Percentiles rank a stretch among this genome's conserved stretches.
Evolutionary conservation across 331 rosid species (phyloP).

Genomic region (Cydonia oblonga): DNA sequence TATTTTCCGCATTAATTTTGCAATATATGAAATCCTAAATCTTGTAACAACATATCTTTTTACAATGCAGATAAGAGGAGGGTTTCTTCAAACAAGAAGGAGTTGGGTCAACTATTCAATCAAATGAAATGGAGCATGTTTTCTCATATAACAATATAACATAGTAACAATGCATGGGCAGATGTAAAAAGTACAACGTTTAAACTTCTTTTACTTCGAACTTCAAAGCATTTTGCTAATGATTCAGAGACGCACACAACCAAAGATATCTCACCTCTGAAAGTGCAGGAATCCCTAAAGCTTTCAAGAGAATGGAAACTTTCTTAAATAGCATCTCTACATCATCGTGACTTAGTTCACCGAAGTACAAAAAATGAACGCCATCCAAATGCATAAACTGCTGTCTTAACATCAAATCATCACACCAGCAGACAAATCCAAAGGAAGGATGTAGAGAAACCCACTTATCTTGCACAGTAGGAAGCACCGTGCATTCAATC

Average conservation of each 20-base stretch:
- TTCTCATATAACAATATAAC: not conserved
- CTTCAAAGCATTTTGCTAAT: not conserved
- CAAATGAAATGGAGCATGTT: too few relatives aligned
- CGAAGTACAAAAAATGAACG: slow-evolving; percentile 54
- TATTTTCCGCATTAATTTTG: not conserved
- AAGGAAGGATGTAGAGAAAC: slow-evolving; percentile 77
- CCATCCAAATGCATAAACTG: slow-evolving; percentile 62
- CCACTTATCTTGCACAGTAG: slow-evolving; percentile 86
- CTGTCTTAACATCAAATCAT: slow-evolving; percentile 48
- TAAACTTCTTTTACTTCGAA: not conserved
- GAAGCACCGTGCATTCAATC: slow-evolving; percentile 60
- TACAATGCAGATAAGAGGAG: not conserved
- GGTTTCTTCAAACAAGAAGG: too few relatives aligned
- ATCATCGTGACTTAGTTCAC: slow-evolving; percentile 38
- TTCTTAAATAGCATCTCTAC: slow-evolving; percentile 32
- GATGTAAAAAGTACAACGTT: not conserved
- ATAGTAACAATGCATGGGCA: not conserved
- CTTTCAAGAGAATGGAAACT: slow-evolving; percentile 50
- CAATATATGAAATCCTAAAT: not conserved
- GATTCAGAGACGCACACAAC: not conserved
- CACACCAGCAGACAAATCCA: slow-evolving; percentile 84
- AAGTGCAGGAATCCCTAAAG: slow-evolving; percentile 71
- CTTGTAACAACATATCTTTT: not conserved
- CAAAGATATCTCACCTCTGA: slow-evolving; percentile 56
- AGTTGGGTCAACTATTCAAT: too few relatives aligned